phyloP scores from a whole-genome alignment of 495 filamentous ascomycete species.

The Neurospora sp. region DNA sequence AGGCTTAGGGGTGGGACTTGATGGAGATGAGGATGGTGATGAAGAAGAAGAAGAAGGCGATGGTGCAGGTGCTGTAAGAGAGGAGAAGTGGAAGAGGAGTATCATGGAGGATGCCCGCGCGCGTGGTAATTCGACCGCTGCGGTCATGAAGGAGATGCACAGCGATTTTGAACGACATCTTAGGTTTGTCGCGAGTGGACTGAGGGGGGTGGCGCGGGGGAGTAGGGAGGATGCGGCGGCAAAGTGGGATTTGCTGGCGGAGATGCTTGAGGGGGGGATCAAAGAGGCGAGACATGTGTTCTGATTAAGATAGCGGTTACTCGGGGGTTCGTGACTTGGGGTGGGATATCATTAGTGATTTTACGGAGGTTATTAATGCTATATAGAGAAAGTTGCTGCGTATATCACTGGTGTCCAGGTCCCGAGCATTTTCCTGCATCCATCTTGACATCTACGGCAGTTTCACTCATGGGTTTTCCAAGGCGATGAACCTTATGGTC shows the following conservation, averaged over 20 bases:
- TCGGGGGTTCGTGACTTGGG: not conserved
- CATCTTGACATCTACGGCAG: no score
- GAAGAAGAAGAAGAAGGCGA: conserved; percentile 31
- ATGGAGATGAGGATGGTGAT: conserved; percentile 21
- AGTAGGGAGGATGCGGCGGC: conserved; percentile 37
- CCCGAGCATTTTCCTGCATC: no score
- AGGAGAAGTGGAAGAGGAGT: not conserved
- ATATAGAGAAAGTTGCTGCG: not conserved
- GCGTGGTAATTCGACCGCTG: conserved; percentile 21
- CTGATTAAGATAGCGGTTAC: not conserved
- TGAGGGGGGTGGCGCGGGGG: conserved; percentile 49
- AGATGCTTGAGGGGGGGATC: conserved; percentile 46
- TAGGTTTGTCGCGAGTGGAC: conserved; percentile 42
- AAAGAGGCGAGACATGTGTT: conserved; percentile 6
- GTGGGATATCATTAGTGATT: not conserved
- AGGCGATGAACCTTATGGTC: no score
- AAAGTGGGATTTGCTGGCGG: conserved; percentile 49
- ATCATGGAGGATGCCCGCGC: not conserved
- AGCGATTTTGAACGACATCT: conserved; percentile 40
- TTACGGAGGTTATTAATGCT: not conserved
- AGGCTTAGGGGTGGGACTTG: conserved; percentile 7
- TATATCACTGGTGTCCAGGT: not conserved
- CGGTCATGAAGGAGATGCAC: conserved; percentile 32
- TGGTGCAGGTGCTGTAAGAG: not conserved
- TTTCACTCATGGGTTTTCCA: no score